Evolutionary conservation across 352 stramenopile genomes (phyloP).

Genomic region (Globisporangium perplexum): DNA sequence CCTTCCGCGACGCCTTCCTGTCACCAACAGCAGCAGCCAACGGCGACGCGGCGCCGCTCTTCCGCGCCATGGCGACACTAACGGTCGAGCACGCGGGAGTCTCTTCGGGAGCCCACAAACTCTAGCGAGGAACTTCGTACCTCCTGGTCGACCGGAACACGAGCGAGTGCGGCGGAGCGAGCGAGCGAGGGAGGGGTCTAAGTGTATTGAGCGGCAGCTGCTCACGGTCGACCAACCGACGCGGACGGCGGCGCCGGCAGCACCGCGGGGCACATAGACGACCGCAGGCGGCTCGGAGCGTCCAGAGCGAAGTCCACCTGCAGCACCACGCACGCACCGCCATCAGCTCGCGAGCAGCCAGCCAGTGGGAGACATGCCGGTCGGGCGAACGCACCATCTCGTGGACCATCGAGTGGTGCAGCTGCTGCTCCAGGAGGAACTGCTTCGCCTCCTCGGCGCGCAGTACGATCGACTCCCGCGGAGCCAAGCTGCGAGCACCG

Average conservation of each 20-base stretch:
- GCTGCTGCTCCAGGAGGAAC: slow-evolving; percentile 39
- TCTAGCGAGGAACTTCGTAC: too few relatives aligned
- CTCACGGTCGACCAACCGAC: background rate
- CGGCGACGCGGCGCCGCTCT: background rate
- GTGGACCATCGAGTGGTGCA: slow-evolving; percentile 44
- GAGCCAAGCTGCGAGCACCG: slow-evolving; percentile 37
- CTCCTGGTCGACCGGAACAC: too few relatives aligned
- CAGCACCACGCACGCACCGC: background rate
- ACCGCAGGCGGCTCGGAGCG: slow-evolving; percentile 48
- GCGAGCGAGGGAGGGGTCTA: background rate
- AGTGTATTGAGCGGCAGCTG: background rate
- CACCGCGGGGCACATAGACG: slow-evolving; percentile 53
- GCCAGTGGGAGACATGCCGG: too few relatives aligned
- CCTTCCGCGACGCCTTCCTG: background rate
- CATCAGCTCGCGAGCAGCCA: too few relatives aligned
- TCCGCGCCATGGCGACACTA: slow-evolving; percentile 2
- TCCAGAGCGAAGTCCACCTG: slow-evolving; percentile 69
- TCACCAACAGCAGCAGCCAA: background rate
- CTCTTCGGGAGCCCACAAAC: too few relatives aligned
- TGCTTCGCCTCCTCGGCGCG: slow-evolving; percentile 48
- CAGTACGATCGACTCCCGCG: slow-evolving; percentile 42
- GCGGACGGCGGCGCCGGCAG: slow-evolving; percentile 8
- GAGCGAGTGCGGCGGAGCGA: background rate
- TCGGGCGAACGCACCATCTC: slow-evolving; percentile 42
- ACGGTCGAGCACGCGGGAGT: too few relatives aligned